phyloP scores from a whole-genome alignment of 371 early-diverging fungal species.

The Mucor racemosus region DNA sequence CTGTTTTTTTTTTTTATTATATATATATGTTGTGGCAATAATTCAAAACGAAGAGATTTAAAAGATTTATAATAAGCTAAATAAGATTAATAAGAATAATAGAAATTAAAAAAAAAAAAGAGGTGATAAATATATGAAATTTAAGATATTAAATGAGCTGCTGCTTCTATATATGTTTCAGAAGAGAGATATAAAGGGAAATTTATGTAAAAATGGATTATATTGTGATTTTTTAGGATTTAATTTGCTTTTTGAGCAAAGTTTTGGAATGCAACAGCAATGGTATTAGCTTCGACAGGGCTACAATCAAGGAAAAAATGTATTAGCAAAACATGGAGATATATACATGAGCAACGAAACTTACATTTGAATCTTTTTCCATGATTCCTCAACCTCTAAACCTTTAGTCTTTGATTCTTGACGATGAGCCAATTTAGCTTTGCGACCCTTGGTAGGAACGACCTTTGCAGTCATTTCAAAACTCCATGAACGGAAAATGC shows the following conservation, averaged over 20 bases:
- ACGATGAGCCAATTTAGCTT: slow-evolving; percentile 58
- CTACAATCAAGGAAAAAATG: slow-evolving; percentile 9
- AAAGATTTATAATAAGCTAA: background rate
- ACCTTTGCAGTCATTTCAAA: slow-evolving; percentile 66
- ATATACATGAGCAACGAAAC: slow-evolving; percentile 11
- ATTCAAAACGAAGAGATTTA: background rate
- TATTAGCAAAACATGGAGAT: too few species aligned
- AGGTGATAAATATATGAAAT: background rate
- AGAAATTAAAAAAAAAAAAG: background rate
- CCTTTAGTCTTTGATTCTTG: slow-evolving; percentile 44
- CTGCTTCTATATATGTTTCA: background rate
- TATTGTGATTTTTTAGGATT: background rate
- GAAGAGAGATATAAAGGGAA: background rate
- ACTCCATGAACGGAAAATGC: slow-evolving; percentile 76
- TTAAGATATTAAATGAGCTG: background rate
- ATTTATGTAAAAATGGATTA: background rate
- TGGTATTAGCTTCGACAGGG: slow-evolving; percentile 29
- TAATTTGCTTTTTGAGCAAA: slow-evolving; percentile 11
- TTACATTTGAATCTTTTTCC: slow-evolving; percentile 23
- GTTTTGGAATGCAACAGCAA: slow-evolving; percentile 32
- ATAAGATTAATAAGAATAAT: too few species aligned
- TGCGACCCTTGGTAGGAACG: slow-evolving; percentile 68
- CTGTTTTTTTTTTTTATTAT: background rate
- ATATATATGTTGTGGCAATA: background rate
- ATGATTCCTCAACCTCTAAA: slow-evolving; percentile 19